Percentiles rank a stretch among this genome's conserved stretches.
Conservation (phyloP, 768 basidiomycete species). For the Fomitopsis serialis region DNA sequence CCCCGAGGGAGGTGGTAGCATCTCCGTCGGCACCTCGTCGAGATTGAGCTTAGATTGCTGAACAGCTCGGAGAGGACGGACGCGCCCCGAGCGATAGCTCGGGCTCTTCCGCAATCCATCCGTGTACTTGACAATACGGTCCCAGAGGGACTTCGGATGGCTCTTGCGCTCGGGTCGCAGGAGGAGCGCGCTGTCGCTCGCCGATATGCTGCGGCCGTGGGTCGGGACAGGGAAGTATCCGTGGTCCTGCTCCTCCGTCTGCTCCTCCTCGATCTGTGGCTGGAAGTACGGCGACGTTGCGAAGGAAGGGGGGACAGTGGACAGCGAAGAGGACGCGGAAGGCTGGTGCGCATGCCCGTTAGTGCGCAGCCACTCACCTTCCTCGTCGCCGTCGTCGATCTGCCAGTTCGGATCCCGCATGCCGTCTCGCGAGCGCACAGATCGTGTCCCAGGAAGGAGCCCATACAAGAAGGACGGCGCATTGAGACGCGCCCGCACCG, state of each 20-base stretch:
- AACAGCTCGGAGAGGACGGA: neutral
- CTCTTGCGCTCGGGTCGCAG: neutral
- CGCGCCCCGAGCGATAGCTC: conserved; percentile 14
- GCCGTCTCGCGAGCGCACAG: neutral
- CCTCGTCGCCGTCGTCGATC: conserved; percentile 14
- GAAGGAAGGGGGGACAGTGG: neutral
- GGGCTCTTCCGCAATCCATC: conserved; percentile 13
- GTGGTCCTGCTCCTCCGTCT: neutral
- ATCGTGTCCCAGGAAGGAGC: conserved; percentile 8
- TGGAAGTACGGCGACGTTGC: neutral
- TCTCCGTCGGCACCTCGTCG: neutral
- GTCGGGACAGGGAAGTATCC: neutral
- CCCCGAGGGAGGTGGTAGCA: neutral
- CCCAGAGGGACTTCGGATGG: neutral
- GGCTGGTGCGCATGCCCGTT: neutral
- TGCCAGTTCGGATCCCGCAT: conserved; percentile 11
- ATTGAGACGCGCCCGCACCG: conserved; percentile 8
- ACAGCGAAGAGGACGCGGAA: neutral
- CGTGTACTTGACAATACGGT: neutral
- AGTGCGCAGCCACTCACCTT: neutral
- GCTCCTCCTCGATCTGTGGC: neutral
- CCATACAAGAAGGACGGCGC: conserved; percentile 14
- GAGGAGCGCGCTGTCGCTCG: neutral
- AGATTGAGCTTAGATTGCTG: neutral
- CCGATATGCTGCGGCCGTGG: neutral